Percentiles rank a stretch among this genome's conserved stretches.
Conservation (phyloP, 2,329 filamentous ascomycete species). For the Fusarium subglutinans region DNA sequence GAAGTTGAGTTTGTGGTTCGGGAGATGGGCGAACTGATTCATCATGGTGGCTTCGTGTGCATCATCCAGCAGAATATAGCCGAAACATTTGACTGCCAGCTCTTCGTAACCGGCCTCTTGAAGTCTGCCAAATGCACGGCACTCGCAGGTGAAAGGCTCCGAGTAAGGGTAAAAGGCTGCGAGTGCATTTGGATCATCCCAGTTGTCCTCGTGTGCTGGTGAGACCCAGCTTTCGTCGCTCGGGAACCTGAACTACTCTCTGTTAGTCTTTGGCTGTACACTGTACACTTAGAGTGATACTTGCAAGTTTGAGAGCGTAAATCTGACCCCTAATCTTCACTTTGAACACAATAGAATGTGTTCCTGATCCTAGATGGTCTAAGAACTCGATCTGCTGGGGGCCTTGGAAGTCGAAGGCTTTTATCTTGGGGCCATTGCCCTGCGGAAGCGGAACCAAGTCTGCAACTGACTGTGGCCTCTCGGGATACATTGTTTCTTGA, state of each 20-base stretch:
- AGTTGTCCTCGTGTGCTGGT: background rate
- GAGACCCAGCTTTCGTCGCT: background rate
- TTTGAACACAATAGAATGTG: background rate
- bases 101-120: background rate
- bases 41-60: background rate
- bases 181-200: background rate
- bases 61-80: background rate
- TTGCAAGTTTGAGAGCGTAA: background rate
- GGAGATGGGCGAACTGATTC: background rate
- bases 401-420: background rate
- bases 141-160: background rate
- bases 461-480: background rate
- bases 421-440: background rate
- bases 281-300: background rate
- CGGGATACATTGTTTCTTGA: background rate
- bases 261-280: background rate
- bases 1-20: background rate
- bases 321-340: background rate
- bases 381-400: background rate
- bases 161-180: background rate
- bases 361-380: background rate
- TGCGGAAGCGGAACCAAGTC: slow-evolving; percentile 1
- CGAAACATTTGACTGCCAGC: background rate
- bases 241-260: background rate
- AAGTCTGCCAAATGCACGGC: background rate